A percentile compares a stretch with the other conserved stretches of the same genome.
These are phyloP conservation scores for Ogataea chonburiensis DNA, from an alignment of 805 yeast species.

Conservation along the genomic window DNA sequence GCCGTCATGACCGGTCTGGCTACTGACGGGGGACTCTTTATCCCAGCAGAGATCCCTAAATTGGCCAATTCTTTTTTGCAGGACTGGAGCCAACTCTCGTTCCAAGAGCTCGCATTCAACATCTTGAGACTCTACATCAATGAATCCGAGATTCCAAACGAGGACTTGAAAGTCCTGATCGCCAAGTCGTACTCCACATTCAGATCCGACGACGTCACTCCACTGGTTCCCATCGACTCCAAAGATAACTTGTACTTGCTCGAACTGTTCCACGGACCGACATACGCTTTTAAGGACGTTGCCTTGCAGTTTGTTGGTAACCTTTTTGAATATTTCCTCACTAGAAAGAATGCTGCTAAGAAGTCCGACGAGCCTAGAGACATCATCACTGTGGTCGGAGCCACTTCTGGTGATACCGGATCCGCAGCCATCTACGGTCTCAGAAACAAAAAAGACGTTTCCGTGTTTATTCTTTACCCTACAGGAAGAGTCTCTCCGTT, in stretches of 20 bases:
- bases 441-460: conserved; percentile 95
- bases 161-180: conserved; percentile 63
- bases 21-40: conserved; percentile 92
- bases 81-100: conserved; percentile 71
- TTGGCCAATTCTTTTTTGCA: conserved; percentile 52
- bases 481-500: conserved; percentile 96
- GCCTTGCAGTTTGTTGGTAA: conserved; percentile 98
- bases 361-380: conserved; percentile 57
- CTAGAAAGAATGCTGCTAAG: conserved; percentile 62
- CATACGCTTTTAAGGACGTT: conserved; percentile 98
- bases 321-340: conserved; percentile 86
- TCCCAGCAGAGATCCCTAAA: conserved; percentile 80
- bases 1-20: conserved; percentile 91
- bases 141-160: conserved; percentile 67
- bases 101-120: conserved; percentile 84
- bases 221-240: conserved; percentile 58
- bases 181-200: conserved; percentile 83
- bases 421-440: conserved; percentile 98
- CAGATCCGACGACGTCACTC: conserved; percentile 86
- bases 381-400: conserved; percentile 94
- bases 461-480: conserved; percentile 94
- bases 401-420: conserved; percentile 99
- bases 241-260: conserved; percentile 65
- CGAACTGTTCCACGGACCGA: conserved; percentile 98
- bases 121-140: conserved; percentile 79